Conservation (phyloP, 1,139 yeast species). For the Saccharomyces pastorianus region DNA sequence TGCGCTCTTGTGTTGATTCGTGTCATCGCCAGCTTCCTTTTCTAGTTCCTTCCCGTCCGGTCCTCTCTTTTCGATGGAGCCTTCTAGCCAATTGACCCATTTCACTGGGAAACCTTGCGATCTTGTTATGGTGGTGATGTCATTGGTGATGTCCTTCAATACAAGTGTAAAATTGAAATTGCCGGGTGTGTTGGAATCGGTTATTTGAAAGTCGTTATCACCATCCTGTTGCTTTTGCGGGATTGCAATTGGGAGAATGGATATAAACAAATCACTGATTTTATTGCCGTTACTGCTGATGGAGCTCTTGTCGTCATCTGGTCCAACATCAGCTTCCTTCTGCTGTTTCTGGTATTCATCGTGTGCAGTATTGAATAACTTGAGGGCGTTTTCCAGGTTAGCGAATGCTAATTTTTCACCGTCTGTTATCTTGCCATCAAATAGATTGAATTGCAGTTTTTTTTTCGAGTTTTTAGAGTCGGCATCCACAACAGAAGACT, state of each 20-base stretch:
- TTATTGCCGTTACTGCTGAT: conserved; percentile 45
- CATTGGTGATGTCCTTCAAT: conserved; percentile 70
- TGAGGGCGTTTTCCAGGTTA: conserved; percentile 67
- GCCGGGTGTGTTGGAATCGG: conserved; percentile 36
- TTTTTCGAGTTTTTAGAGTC: conserved; percentile 23
- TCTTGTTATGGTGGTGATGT: conserved; percentile 61
- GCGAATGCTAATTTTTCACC: conserved; percentile 90
- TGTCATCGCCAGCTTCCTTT: conserved; percentile 4
- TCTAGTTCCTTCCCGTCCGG: conserved; percentile 6
- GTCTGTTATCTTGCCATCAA: conserved; percentile 68
- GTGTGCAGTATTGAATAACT: conserved; percentile 37
- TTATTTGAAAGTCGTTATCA: conserved; percentile 30
- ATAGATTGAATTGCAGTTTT: conserved; percentile 53
- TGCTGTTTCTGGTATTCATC: conserved; percentile 26
- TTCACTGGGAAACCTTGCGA: conserved; percentile 85
- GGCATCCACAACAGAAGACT: conserved; percentile 17
- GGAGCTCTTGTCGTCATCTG: conserved; percentile 21
- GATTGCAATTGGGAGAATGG: conserved; percentile 55
- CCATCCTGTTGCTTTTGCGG: conserved; percentile 25
- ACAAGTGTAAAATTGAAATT: conserved; percentile 63
- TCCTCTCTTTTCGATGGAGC: conserved; percentile 15
- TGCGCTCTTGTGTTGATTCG: conserved; percentile 23
- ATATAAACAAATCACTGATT: conserved; percentile 59
- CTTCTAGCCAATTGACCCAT: conserved; percentile 85
- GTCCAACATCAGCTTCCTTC: conserved; percentile 18